Percentiles rank a stretch among this genome's conserved stretches.
phyloP scores from a whole-genome alignment of 805 yeast genomes.

The Naumovozyma baii region DNA sequence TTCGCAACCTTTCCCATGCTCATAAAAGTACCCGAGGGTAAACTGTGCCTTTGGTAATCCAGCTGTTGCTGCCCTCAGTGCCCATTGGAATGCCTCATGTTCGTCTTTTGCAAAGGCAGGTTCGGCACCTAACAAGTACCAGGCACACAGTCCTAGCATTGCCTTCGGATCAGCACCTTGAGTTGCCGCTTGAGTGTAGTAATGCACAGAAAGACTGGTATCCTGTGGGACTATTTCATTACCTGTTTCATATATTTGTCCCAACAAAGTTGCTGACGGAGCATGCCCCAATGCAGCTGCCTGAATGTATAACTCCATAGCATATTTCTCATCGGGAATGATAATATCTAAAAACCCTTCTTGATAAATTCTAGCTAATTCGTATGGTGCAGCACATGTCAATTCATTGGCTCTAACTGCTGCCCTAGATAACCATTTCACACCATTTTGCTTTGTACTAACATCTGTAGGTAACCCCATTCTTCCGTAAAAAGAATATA shows the following conservation, averaged over 20 bases:
- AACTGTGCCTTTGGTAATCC: constrained; percentile 76
- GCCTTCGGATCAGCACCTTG: constrained; percentile 73
- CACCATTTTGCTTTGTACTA: constrained; percentile 71
- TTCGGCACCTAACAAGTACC: constrained; percentile 89
- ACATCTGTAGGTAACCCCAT: constrained; percentile 70
- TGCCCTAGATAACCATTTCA: constrained; percentile 88
- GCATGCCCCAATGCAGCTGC: constrained; percentile 83
- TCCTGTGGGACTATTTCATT: constrained; percentile 60
- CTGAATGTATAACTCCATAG: constrained; percentile 74
- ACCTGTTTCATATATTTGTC: constrained; percentile 76
- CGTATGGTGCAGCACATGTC: constrained; percentile 90
- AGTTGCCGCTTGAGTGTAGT: constrained; percentile 82
- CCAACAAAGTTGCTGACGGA: constrained; percentile 71
- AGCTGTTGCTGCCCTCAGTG: constrained; percentile 68
- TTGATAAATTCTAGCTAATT: constrained; percentile 75
- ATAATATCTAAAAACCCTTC: constrained; percentile 80
- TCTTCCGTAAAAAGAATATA: constrained; percentile 71
- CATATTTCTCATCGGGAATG: constrained; percentile 73
- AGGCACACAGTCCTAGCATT: constrained; percentile 91
- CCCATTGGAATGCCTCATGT: constrained; percentile 91
- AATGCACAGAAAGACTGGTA: constrained; percentile 77
- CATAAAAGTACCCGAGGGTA: constrained; percentile 74
- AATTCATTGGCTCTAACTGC: constrained; percentile 73
- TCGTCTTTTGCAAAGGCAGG: constrained; percentile 73
- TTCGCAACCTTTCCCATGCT: constrained; percentile 79